Percentiles rank a stretch among this genome's conserved stretches.
These are phyloP conservation scores for Priceomyces melissophilus DNA, from an alignment of 805 yeast genomes.

Conservation along the genomic window DNA sequence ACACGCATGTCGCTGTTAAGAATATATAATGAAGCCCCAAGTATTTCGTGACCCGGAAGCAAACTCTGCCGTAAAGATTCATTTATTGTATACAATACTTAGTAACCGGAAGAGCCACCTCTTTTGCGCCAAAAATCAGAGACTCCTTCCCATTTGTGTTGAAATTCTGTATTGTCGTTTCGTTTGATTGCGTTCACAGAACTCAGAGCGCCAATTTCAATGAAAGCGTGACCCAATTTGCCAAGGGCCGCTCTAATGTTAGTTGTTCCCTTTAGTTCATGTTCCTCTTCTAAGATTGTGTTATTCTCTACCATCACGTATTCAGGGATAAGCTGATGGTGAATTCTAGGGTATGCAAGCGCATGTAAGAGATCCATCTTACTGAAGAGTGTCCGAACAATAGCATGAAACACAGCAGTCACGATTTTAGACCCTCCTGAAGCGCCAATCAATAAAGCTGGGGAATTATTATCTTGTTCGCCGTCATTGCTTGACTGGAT, in stretches of 20 bases:
- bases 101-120: constrained; percentile 70
- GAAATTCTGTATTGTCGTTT: constrained; percentile 33
- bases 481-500: constrained; percentile 42
- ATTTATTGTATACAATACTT: constrained; percentile 1
- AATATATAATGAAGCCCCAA: too few relatives aligned
- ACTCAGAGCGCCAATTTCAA: constrained; percentile 34
- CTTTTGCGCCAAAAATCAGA: constrained; percentile 88
- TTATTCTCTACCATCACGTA: constrained; percentile 57
- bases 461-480: constrained; percentile 17
- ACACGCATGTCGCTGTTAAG: too few relatives aligned
- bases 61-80: too few relatives aligned
- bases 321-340: constrained; percentile 87
- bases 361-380: constrained; percentile 59
- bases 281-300: constrained; percentile 33
- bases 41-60: too few relatives aligned
- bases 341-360: constrained; percentile 76
- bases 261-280: constrained; percentile 33
- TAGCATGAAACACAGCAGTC: constrained; percentile 78
- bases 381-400: constrained; percentile 62
- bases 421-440: constrained; percentile 92
- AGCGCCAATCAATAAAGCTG: constrained; percentile 78
- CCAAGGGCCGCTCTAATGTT: constrained; percentile 38
- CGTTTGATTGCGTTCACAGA: constrained; percentile 46
- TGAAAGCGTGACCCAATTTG: constrained; percentile 32
- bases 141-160: constrained; percentile 60